These are phyloP conservation scores for Coemansia pectinata DNA, from an alignment of 192 early-diverging fungal genomes.

Conservation along the genomic window DNA sequence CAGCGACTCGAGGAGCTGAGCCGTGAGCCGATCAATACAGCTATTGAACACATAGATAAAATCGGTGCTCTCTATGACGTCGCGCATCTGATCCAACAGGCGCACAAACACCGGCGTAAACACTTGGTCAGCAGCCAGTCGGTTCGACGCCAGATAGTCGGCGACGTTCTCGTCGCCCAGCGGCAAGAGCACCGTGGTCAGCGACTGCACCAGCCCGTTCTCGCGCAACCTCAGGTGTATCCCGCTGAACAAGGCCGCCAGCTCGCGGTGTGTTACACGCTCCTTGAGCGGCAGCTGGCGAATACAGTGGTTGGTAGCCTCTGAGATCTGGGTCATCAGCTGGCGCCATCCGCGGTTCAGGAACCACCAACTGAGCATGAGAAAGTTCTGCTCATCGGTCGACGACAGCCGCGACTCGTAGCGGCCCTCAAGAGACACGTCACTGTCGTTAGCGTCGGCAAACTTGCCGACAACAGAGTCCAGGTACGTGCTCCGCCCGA, in stretches of 20 bases:
- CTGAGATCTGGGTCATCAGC: slow-evolving; percentile 64
- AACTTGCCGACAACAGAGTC: slow-evolving; percentile 63
- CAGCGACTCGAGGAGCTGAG: slow-evolving; percentile 50
- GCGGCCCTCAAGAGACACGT: slow-evolving; percentile 27
- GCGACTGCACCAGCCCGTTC: slow-evolving; percentile 27
- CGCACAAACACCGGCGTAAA: slow-evolving; percentile 66
- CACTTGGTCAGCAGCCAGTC: slow-evolving; percentile 41
- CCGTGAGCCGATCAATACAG: slow-evolving; percentile 48
- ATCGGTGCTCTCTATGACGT: slow-evolving; percentile 74
- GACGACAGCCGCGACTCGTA: slow-evolving; percentile 26
- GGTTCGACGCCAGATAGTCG: slow-evolving; percentile 43
- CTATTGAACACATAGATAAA: slow-evolving; percentile 45
- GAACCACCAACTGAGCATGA: slow-evolving; percentile 92
- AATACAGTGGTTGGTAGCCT: slow-evolving; percentile 48
- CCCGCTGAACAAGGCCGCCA: slow-evolving; percentile 56
- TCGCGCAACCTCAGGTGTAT: slow-evolving; percentile 61
- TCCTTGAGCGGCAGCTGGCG: slow-evolving; percentile 63
- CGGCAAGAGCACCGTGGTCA: slow-evolving; percentile 35
- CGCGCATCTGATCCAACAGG: slow-evolving; percentile 85
- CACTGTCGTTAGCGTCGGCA: slow-evolving; percentile 6
- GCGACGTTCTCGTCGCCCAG: slow-evolving; percentile 31
- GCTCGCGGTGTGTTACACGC: slow-evolving; percentile 62
- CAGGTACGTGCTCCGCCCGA: slow-evolving; percentile 88
- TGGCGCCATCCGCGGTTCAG: slow-evolving; percentile 84
- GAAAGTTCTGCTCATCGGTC: slow-evolving; percentile 74